A percentile compares a stretch with the other conserved stretches of the same genome.
Evolutionary conservation across 148 eudicot species (phyloP).

Genomic region (Arbutus unedo): DNA sequence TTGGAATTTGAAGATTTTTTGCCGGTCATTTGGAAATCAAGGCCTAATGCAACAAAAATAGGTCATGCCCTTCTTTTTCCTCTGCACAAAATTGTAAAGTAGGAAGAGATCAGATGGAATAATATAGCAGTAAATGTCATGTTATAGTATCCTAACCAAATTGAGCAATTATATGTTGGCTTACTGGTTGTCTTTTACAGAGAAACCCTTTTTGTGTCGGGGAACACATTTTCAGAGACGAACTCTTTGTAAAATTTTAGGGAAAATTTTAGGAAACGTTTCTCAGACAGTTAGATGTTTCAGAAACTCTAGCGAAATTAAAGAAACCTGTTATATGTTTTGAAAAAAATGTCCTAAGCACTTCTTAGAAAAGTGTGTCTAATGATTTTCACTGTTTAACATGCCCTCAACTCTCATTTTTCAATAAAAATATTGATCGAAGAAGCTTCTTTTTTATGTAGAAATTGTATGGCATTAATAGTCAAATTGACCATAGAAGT

Average conservation of each 20-base stretch:
- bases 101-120: conserved; percentile 16
- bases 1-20: neutral
- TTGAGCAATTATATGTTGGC: neutral
- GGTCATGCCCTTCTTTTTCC: conserved; percentile 31
- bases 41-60: conserved; percentile 39
- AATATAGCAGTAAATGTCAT: neutral
- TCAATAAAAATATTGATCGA: neutral
- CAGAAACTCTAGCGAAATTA: neutral
- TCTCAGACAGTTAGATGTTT: neutral
- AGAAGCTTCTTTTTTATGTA: neutral
- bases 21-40: conserved; percentile 5
- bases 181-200: neutral
- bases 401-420: neutral
- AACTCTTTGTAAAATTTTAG: neutral
- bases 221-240: neutral
- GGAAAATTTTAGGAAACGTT: neutral
- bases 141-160: neutral
- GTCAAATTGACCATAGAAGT: neutral
- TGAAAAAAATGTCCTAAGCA: neutral
- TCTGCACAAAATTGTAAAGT: conserved; percentile 25
- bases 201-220: neutral
- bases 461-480: neutral
- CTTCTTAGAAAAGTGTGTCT: neutral
- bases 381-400: neutral
- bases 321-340: neutral